Base-by-base conservation (phyloP, 208 protist species). In the Crithidia thermophila region DNA sequence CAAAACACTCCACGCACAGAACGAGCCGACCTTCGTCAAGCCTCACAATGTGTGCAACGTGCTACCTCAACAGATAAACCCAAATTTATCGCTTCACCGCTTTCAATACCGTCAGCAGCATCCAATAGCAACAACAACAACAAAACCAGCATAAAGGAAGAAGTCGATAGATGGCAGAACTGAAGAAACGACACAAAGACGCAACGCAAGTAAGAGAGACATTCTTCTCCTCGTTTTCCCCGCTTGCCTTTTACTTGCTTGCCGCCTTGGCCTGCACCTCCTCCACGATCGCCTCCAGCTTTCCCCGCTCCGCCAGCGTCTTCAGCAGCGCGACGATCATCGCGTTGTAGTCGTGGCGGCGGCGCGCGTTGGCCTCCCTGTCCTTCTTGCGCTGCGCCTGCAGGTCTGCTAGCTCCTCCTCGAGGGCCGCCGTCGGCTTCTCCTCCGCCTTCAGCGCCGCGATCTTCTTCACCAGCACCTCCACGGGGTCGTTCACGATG, bases 271-370 rank as follows among this genome's bases (percentile, higher is more conserved):
- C 64, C 59, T 81, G 61, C 33, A 58, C 61, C 18, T 73, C 57
- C 43, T 58, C 46, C 0, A 72, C 31, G 23, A 98, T 77, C 23
- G 53, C 76, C 27, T 83, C 42, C 21, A 99, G 75, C 67, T 94
- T 72, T 2, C 91, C 95, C 59, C 94, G 97, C 78, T 98, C 85
- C 20, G 96, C 96, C 23, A 99, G 75, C 9, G 97, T 63, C 56
- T 97, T 93, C 13, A 99, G 74, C 33, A 99, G 70, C 60, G 94
- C 87, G 5, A 99, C 79, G 42, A 99, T 80, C 79, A 98, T 98
- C 11, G 98, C 97, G 14, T 97, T 88, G 82, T 99, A 99, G 80
- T 99, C 99, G 75, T 99, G 98, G 42, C 96, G 97, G 31, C 98
- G 84, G 25, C 98, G 85, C n/a, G 82, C 60, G 73, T 99, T 99